Evolutionary conservation across 108 stramenopile species (phyloP).

Genomic region (Cyclostephanos tholiformis): DNA sequence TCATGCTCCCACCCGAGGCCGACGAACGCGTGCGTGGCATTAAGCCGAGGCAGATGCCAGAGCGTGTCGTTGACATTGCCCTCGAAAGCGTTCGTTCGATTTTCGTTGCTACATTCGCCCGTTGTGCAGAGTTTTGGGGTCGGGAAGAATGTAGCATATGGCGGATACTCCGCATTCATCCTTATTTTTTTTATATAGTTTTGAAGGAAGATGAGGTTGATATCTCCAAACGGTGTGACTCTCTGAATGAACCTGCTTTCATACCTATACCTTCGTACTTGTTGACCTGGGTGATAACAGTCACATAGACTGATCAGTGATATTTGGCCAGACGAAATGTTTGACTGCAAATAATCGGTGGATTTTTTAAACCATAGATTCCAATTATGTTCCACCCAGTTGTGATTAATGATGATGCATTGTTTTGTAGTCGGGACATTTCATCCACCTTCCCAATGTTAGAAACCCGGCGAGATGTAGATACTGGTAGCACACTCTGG

Average conservation of each 20-base stretch:
- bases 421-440: too few species aligned
- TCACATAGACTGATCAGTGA: slow-evolving; percentile 18
- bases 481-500: slow-evolving; percentile 29
- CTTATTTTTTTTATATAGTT: neutral
- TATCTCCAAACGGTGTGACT: slow-evolving; percentile 22
- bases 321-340: too few species aligned
- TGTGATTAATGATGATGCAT: too few species aligned
- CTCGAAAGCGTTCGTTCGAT: neutral
- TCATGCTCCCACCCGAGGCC: neutral
- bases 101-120: neutral
- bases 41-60: neutral
- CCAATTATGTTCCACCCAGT: too few species aligned
- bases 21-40: neutral
- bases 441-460: too few species aligned
- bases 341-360: too few species aligned
- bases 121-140: neutral
- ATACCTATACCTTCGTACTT: neutral
- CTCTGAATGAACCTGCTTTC: slow-evolving; percentile 23
- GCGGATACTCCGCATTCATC: slow-evolving; percentile 12
- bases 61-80: slow-evolving; percentile 10
- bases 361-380: too few species aligned
- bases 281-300: too few species aligned
- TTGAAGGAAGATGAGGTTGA: slow-evolving; percentile 20
- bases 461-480: slow-evolving; percentile 15
- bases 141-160: neutral